Conservation (phyloP, 192 early-diverging fungal species). For the Obelidium mucronatum region DNA sequence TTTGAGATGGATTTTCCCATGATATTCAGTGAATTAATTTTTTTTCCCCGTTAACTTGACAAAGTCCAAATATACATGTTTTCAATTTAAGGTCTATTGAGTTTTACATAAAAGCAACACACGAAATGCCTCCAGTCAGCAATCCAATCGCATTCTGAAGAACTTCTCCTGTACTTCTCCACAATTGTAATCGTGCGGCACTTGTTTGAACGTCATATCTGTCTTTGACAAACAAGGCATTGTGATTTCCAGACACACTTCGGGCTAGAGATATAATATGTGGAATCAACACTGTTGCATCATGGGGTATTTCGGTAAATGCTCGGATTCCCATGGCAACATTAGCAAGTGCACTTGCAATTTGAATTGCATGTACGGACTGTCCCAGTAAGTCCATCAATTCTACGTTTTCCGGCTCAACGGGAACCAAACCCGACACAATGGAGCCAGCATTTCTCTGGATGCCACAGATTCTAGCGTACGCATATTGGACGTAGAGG, state of each 20-base stretch:
- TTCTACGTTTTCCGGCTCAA: background rate
- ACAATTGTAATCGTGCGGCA: constrained; percentile 7
- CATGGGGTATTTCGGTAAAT: background rate
- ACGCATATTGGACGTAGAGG: constrained; percentile 30
- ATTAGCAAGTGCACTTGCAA: constrained; percentile 20
- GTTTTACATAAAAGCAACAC: no score
- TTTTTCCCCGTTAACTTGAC: no score
- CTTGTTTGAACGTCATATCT: background rate
- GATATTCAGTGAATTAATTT: background rate
- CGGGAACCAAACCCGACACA: background rate
- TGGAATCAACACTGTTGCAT: constrained; percentile 14
- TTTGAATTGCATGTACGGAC: constrained; percentile 19
- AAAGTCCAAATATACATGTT: no score
- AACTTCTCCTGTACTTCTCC: no score
- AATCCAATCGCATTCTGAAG: no score
- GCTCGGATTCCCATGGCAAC: background rate
- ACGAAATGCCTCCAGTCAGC: no score
- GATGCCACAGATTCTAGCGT: constrained; percentile 31
- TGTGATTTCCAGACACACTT: constrained; percentile 6
- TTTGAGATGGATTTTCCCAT: constrained; percentile 56
- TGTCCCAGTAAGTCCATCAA: background rate
- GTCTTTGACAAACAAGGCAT: constrained; percentile 33
- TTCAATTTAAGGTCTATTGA: no score
- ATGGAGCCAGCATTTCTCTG: background rate
- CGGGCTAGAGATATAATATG: constrained; percentile 11